A percentile compares a stretch with the other conserved stretches of the same genome.
phyloP scores from a whole-genome alignment of 352 stramenopile species.

The Pythium diclinum region DNA sequence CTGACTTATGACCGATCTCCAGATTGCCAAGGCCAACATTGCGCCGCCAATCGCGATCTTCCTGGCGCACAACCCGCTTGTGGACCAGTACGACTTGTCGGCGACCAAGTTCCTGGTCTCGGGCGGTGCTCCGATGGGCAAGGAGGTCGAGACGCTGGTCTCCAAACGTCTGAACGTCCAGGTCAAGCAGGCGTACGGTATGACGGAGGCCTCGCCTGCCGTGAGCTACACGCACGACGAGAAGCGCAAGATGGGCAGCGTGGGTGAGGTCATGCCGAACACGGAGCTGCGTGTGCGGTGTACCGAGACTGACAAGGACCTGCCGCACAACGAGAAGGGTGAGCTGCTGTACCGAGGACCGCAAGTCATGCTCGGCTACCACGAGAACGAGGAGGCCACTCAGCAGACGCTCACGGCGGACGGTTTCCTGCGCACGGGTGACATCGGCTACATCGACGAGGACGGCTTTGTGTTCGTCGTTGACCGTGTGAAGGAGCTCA shows the following conservation, averaged over 20 bases:
- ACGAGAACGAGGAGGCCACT: slow-evolving; percentile 86
- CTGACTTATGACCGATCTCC: neutral
- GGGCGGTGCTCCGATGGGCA: slow-evolving; percentile 70
- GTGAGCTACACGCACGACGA: slow-evolving; percentile 28
- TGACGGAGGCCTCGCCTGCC: slow-evolving; percentile 37
- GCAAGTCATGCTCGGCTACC: slow-evolving; percentile 60
- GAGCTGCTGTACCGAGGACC: slow-evolving; percentile 70
- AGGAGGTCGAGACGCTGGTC: slow-evolving; percentile 56
- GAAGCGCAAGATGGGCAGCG: slow-evolving; percentile 18
- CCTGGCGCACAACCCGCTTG: slow-evolving; percentile 85
- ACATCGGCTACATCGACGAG: slow-evolving; percentile 90
- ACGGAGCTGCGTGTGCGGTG: slow-evolving; percentile 42
- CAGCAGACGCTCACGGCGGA: slow-evolving; percentile 64
- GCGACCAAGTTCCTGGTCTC: slow-evolving; percentile 66
- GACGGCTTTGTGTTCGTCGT: slow-evolving; percentile 92
- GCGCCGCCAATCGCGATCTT: slow-evolving; percentile 85
- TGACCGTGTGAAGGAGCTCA: slow-evolving; percentile 93
- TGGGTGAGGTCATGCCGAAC: slow-evolving; percentile 39
- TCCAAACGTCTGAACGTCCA: slow-evolving; percentile 43
- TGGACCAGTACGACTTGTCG: slow-evolving; percentile 92
- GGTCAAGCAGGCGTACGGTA: slow-evolving; percentile 39
- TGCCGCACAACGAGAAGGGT: slow-evolving; percentile 36
- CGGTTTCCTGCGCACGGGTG: slow-evolving; percentile 88
- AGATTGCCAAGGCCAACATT: slow-evolving; percentile 43
- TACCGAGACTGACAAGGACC: slow-evolving; percentile 32